These are phyloP conservation scores for Oryza punctata DNA, from an alignment of 176 grass and related monocot species.

Conservation along the genomic window DNA sequence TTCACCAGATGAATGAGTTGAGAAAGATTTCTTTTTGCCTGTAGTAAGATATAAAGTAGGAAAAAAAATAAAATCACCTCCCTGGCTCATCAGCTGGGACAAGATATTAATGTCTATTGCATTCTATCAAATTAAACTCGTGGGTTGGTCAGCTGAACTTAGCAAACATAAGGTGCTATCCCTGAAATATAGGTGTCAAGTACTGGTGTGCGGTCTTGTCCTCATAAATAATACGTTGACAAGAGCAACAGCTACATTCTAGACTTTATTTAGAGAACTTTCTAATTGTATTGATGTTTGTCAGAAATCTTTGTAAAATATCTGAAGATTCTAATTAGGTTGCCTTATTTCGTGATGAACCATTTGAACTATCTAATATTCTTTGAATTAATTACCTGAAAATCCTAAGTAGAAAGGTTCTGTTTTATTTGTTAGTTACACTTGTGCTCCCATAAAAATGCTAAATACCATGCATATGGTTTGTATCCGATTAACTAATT, in stretches of 20 bases:
- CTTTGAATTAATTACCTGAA: slow-evolving; percentile 31
- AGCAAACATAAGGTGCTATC: not conserved
- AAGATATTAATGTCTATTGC: not conserved
- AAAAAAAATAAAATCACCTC: not conserved
- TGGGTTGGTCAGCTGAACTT: not conserved
- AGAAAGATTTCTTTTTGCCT: not conserved
- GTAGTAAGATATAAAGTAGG: not conserved
- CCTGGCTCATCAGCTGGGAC: not conserved
- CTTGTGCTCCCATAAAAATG: not conserved
- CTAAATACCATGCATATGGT: slow-evolving; percentile 17
- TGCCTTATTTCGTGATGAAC: not conserved
- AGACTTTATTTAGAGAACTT: not conserved
- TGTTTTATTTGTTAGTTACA: slow-evolving; percentile 11
- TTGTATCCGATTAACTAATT: slow-evolving; percentile 19
- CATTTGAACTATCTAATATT: slow-evolving; percentile 30
- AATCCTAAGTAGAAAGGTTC: slow-evolving; percentile 13
- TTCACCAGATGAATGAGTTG: slow-evolving; percentile 1
- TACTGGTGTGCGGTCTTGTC: not conserved
- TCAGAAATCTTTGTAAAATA: not conserved
- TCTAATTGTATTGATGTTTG: slow-evolving; percentile 16
- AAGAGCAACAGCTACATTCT: slow-evolving; percentile 1
- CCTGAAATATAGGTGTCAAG: not conserved
- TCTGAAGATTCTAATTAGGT: not conserved
- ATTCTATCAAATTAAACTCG: not conserved
- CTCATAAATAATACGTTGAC: slow-evolving; percentile 1